Evolutionary conservation across 225 moss, liverwort and hornwort genomes (phyloP).

Genomic region (Marchantia polymorpha): DNA sequence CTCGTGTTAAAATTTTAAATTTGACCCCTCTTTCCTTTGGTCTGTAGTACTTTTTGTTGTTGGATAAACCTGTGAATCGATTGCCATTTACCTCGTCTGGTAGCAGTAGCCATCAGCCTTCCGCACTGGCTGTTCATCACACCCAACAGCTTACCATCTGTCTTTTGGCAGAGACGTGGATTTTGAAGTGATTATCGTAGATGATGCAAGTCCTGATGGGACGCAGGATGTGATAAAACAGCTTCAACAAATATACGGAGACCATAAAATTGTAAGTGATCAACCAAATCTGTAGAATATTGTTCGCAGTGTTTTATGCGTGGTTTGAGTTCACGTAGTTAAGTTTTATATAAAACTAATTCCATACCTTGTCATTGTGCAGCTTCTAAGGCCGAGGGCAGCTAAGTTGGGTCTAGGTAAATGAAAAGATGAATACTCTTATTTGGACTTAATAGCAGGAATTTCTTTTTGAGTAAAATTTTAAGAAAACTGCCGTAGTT

Average conservation of each 20-base stretch:
- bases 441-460: no score
- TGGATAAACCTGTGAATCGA: not conserved
- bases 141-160: not conserved
- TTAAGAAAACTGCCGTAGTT: not conserved
- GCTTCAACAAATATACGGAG: constrained; percentile 70
- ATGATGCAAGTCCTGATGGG: constrained; percentile 92
- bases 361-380: constrained; percentile 25
- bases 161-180: constrained; percentile 54
- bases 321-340: not conserved
- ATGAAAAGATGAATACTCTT: not conserved
- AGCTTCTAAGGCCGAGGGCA: constrained; percentile 80
- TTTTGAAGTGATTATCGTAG: constrained; percentile 81
- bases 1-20: no score
- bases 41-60: not conserved
- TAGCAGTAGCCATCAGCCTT: not conserved
- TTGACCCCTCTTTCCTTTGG: no score
- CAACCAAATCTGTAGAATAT: not conserved
- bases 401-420: constrained; percentile 84
- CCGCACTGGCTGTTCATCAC: not conserved
- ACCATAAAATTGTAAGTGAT: constrained; percentile 63
- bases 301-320: not conserved
- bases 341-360: not conserved
- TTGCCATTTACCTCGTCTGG: not conserved
- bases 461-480: no score
- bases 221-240: constrained; percentile 76